These are phyloP conservation scores for Pyrrhoderma noxium DNA, from an alignment of 1,284 basidiomycete genomes.

Conservation along the genomic window DNA sequence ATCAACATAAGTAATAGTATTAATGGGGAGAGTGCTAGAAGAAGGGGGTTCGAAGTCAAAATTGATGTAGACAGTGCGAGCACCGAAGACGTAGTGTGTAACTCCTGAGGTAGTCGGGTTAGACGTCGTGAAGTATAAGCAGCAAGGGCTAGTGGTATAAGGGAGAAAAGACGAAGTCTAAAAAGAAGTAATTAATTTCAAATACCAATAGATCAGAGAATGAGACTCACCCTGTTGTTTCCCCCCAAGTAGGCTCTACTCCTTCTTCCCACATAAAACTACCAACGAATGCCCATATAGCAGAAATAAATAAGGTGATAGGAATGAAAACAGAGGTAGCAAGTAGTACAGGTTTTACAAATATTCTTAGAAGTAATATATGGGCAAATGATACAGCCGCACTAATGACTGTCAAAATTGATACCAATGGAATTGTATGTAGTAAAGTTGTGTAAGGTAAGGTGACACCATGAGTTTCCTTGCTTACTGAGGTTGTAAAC, in stretches of 20 bases:
- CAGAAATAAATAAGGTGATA: slow-evolving; percentile 70
- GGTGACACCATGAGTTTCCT: slow-evolving; percentile 25
- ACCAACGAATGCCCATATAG: slow-evolving; percentile 83
- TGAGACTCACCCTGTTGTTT: slow-evolving; percentile 60
- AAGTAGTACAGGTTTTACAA: slow-evolving; percentile 76
- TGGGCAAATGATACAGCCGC: slow-evolving; percentile 70
- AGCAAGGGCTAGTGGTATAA: slow-evolving; percentile 67
- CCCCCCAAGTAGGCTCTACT: slow-evolving; percentile 67
- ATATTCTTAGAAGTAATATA: slow-evolving; percentile 69
- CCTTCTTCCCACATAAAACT: slow-evolving; percentile 81
- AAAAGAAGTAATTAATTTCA: neutral
- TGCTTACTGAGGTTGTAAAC: slow-evolving; percentile 40
- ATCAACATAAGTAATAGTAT: slow-evolving; percentile 71
- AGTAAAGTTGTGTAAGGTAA: slow-evolving; percentile 70
- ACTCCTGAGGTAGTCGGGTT: slow-evolving; percentile 54
- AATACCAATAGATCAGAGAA: slow-evolving; percentile 9
- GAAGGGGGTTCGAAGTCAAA: slow-evolving; percentile 71
- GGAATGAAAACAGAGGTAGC: slow-evolving; percentile 77
- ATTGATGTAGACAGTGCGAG: slow-evolving; percentile 77
- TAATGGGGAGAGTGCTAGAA: slow-evolving; percentile 73
- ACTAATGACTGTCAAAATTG: slow-evolving; percentile 68
- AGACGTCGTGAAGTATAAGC: slow-evolving; percentile 68
- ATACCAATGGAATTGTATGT: slow-evolving; percentile 79
- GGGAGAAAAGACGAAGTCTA: slow-evolving; percentile 69
- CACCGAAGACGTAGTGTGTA: slow-evolving; percentile 67